These are phyloP conservation scores for Gardenia jasminoides DNA, from an alignment of 257 asterid genomes.

Conservation along the genomic window DNA sequence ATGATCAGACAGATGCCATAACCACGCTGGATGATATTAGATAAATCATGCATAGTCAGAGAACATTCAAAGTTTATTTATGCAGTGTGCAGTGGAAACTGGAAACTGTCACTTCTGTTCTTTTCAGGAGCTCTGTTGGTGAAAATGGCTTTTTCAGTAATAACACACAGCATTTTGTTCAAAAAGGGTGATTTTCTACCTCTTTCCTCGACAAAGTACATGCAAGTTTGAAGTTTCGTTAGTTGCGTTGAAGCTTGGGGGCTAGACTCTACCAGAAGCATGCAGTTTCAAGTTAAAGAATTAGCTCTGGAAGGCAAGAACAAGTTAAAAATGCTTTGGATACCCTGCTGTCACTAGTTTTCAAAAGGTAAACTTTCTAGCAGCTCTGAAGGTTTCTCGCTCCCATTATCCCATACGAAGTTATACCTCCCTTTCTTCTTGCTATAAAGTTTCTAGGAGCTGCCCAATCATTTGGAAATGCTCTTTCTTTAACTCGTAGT, in stretches of 20 bases:
- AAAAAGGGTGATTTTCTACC: background rate
- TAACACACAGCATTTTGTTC: background rate
- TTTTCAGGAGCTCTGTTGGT: background rate
- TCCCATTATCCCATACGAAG: too few species aligned
- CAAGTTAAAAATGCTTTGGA: background rate
- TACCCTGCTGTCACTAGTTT: background rate
- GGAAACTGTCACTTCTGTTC: background rate
- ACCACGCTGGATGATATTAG: background rate
- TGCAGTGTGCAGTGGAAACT: background rate
- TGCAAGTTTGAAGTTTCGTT: background rate
- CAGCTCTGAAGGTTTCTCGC: background rate
- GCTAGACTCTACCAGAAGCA: background rate
- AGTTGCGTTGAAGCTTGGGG: background rate
- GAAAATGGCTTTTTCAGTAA: background rate
- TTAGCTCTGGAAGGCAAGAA: background rate
- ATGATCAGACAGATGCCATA: slow-evolving; percentile 22
- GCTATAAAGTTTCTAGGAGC: too few species aligned
- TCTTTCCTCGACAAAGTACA: background rate
- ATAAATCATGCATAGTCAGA: background rate
- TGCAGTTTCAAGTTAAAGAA: background rate
- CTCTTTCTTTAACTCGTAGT: too few species aligned
- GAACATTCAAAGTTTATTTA: background rate
- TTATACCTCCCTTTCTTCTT: too few species aligned
- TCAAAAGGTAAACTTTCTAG: background rate
- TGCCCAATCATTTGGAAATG: too few species aligned